Evolutionary conservation across 2,329 filamentous ascomycete species (phyloP), one percentile per base, ranked within the genome.

Genomic region (Alternaria sp.): DNA sequence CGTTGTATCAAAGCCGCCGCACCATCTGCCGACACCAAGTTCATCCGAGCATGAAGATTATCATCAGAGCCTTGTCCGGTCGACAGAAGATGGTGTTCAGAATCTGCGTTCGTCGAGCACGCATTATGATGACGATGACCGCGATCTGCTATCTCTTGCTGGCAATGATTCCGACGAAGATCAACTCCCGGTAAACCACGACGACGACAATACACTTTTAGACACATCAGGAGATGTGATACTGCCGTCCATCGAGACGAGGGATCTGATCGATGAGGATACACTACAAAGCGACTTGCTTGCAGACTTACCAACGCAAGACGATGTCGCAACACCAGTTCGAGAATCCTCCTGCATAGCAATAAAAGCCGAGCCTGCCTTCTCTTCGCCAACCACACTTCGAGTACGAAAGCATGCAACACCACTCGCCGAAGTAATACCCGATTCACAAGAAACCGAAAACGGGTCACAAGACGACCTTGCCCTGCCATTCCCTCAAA

Each of bases 21-120:
- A 68, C 13, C 74, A 74, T 55, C 62, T 79, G 12, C 75, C 73
- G 5, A 79, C 76, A 15, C 76, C 76, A 4, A 74, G 63, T 46
- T 76, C 74, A 10, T 62, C 71, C 4, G 65, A 67, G 40, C 65
- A 74, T 5, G 62, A 67, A 10, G 64, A 71, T 0, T 36, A 19
- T n/a, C 46, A 57, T 3, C 47, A 44, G 1, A 6, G 21, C 6
- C 36, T 51, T 7, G 23, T 57, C 9, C 43, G 53, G 25, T 30
- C 32, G 17, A 44, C 13, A 10, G 13, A 28, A 17, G 19, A 17
- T 13, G 28, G 11, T 1, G 6, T 23, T 12, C 36, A 50, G 4
- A 32, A 63, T 11, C 25, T 49, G 3, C 40, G 67, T n/a, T 63
- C 69, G 3, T 70, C 72, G 4, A 69, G 66, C 25, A 63, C 56